Evolutionary conservation across 1,139 yeast species (phyloP), one percentile per base, ranked within the genome.

Genomic region (Pneumocystis wakefieldiae): DNA sequence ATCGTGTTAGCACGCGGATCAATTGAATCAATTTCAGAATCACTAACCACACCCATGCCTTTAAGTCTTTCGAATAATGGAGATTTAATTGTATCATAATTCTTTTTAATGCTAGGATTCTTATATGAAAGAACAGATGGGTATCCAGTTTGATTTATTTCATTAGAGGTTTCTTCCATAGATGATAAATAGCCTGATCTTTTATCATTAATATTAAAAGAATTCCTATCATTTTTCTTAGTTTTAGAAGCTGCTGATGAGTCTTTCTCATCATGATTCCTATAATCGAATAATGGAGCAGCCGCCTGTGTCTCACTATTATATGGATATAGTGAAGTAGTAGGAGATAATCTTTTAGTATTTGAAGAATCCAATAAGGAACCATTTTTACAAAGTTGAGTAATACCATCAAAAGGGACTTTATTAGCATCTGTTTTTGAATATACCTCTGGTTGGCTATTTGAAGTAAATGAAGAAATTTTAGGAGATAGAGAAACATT

Each of bases 1-100:
- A 71, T 73, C 12, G 70, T 66, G 5, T 64, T 42, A 3, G 67
- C 65, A 10, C 66, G 62, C 3, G 66, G 65, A 61, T 64, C 67
- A 39, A 62, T 29, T n/a, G 55, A 29, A 10, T 48, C 55, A 24
- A 24, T 19, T 24, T 48, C 55, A 24, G 55, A 24, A 24, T 48
- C 55, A 48, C 55, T 48, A 48, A 48, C 55, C 3, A 48, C 55
- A 48, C 55, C 55, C 55, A 48, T 48, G 12, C 55, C 55, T 48
- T 19, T 48, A 48, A 48, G 55, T 24, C 55, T 48, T 48, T 48
- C 55, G 24, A 48, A 29, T 24, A 48, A 48, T 24, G 55, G 32
- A 24, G 55, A 48, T 24, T 48, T 48, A 10, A n/a, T 10, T 41
- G 19, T 48, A 12, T 48, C 55, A 48, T 7, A 29, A 48, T 12